Conservation (phyloP, 2,329 filamentous ascomycete genomes). For the Magnaporthales sp. region DNA sequence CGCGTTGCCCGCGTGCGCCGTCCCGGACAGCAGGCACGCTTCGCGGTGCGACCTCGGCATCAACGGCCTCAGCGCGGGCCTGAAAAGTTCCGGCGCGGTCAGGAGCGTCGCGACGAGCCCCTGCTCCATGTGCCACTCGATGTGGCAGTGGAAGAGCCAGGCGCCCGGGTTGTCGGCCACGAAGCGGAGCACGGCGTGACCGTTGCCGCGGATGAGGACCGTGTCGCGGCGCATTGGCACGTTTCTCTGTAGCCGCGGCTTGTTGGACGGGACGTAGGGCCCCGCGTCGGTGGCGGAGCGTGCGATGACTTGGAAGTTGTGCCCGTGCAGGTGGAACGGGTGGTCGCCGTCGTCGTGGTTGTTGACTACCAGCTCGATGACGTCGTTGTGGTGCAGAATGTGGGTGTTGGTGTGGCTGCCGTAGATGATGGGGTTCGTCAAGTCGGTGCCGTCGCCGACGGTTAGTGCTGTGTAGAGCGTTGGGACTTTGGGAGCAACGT, state of each 20-base stretch:
- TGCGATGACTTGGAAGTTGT: conserved; percentile 13
- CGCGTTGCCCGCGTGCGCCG: conserved; percentile 15
- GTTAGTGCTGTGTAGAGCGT: conserved; percentile 69
- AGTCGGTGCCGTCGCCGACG: conserved; percentile 41
- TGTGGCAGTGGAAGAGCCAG: conserved; percentile 7
- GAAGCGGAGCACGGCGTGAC: conserved; percentile 4
- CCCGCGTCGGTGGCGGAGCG: conserved; percentile 6
- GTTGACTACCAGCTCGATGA: conserved; percentile 61
- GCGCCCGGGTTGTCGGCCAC: conserved; percentile 5
- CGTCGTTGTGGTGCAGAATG: conserved; percentile 55
- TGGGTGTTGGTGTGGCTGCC: conserved; percentile 57
- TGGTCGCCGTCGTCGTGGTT: conserved; percentile 16
- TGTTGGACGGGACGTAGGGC: conserved; percentile 9
- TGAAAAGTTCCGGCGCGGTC: background rate
- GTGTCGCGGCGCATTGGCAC: conserved; percentile 1
- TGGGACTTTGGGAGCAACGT: conserved; percentile 65
- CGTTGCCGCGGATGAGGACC: conserved; percentile 8
- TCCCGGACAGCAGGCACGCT: background rate
- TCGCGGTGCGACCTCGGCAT: background rate
- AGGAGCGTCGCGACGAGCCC: conserved; percentile 3
- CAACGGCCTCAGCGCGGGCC: too few species aligned
- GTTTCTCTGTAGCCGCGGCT: background rate
- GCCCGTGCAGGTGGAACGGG: conserved; percentile 17
- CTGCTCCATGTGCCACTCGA: conserved; percentile 5
- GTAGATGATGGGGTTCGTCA: conserved; percentile 53